phyloP scores from a whole-genome alignment of 306 rosid species.

The Cotoneaster glaucophyllus region DNA sequence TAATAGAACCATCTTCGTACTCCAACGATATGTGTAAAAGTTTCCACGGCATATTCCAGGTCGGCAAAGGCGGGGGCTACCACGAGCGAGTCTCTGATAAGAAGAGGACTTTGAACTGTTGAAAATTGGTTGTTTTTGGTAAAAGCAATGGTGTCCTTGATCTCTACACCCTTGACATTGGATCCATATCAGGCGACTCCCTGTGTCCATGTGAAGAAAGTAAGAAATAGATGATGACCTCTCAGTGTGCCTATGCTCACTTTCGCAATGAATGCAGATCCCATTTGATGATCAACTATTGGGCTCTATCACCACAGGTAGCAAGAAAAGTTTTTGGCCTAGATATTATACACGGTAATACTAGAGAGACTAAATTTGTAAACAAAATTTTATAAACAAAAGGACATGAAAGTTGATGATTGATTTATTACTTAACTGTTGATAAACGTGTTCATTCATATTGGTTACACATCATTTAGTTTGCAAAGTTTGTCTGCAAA shows the following conservation, averaged over 20 bases:
- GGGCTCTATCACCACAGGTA: too few species aligned
- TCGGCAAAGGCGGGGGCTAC: not conserved
- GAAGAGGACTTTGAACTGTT: not conserved
- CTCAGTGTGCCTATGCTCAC: not conserved
- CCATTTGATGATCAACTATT: not conserved
- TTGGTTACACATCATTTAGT: too few species aligned
- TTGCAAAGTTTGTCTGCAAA: too few species aligned
- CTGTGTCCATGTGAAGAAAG: not conserved
- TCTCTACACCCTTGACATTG: not conserved
- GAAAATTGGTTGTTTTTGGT: slow-evolving; percentile 3
- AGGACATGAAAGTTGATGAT: too few species aligned
- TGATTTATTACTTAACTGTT: too few species aligned
- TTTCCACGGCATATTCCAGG: not conserved
- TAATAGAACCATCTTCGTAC: not conserved
- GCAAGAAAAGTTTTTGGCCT: too few species aligned
- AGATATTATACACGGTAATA: too few species aligned
- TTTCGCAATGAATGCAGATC: not conserved
- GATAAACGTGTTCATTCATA: too few species aligned
- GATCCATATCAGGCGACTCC: not conserved
- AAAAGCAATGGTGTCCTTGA: not conserved
- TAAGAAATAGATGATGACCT: not conserved
- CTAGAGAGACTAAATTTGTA: too few species aligned
- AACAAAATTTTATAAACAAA: too few species aligned
- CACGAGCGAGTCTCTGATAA: not conserved
- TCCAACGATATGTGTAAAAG: not conserved